Evolutionary conservation across 805 yeast genomes (phyloP), one percentile per base, ranked within the genome.

Genomic region (Candida yuanshanica): DNA sequence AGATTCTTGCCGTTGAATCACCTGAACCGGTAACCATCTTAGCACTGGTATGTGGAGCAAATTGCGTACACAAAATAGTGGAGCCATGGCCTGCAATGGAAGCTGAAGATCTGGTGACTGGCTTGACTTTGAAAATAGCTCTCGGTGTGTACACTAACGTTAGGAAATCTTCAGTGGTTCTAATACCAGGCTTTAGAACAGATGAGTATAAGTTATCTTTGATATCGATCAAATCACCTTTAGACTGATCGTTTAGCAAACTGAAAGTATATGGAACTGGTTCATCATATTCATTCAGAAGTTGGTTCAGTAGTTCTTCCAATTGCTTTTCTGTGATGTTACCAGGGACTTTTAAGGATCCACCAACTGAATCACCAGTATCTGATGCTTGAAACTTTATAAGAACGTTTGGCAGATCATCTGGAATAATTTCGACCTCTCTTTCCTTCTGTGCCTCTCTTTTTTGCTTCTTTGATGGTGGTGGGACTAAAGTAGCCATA

Each of bases 31-130:
- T 84, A 32, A 86, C 93, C 83, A 90, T 79, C 51, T 86, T 70
- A 2, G 90, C 73, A 14, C 91, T 77, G 14, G 90, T 81, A 55
- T 84, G 74, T 23, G 99, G 99, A 2, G 99, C 95, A 72, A 93
- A 93, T 47, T 85, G 90, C 33, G 93, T 83, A 45, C 96, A 86
- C 49, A 93, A 68, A 46, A 93, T 87, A 0, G 98, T 93, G 2
- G 95, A 78, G 1, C 96, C 96, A 59, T 93, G 99, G 6, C 99
- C 99, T 2, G 95, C 77, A 40, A 93, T 91, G 0, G 97, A 89
- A 10, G 95, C 90, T 5, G 89, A 81, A 2, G 95, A 81, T 55
- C 98, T 70, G 1, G 97, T 88, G 13, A 93, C 86, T 4, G 96
- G 88, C 49, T 76, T 81, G 11, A 93, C 99, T 53, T 87, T 87